phyloP scores from a whole-genome alignment of 2,329 filamentous ascomycete genomes.

The Penicillium occitanis region DNA sequence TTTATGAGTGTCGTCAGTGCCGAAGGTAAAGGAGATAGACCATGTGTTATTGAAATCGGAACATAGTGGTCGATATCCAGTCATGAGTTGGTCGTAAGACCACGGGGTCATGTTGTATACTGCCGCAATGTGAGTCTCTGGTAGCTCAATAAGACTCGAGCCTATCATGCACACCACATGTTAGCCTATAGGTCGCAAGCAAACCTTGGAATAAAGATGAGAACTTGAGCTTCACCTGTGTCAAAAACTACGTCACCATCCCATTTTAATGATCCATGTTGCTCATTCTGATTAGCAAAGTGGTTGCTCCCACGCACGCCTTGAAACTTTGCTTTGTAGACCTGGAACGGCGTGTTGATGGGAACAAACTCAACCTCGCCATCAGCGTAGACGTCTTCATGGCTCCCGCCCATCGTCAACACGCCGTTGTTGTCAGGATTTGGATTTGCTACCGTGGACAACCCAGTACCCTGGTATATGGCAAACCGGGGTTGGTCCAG shows the following conservation, averaged over 20 bases:
- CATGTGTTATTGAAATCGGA: slow-evolving; percentile 9
- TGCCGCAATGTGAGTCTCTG: neutral
- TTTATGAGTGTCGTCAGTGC: neutral
- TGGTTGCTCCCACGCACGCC: neutral
- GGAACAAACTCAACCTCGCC: neutral
- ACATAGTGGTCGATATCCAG: slow-evolving; percentile 5
- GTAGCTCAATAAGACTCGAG: neutral
- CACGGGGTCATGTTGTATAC: slow-evolving; percentile 2
- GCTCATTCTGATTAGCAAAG: slow-evolving; percentile 2
- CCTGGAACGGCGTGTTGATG: neutral
- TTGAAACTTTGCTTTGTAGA: slow-evolving; percentile 1
- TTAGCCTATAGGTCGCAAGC: neutral
- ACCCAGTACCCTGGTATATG: neutral
- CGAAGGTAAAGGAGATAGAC: slow-evolving; percentile 5
- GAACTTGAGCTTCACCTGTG: neutral
- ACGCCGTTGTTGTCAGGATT: slow-evolving; percentile 2
- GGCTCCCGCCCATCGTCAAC: slow-evolving; percentile 4
- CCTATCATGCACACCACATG: neutral
- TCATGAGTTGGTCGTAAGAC: neutral
- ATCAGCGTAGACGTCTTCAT: slow-evolving; percentile 4
- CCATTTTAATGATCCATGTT: neutral
- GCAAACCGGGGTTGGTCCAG: slow-evolving; percentile 6
- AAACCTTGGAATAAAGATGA: neutral
- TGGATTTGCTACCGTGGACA: slow-evolving; percentile 3
- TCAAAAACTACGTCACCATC: neutral